Evolutionary conservation across 2,329 filamentous ascomycete species (phyloP).

Genomic region (Fusarium nanum): DNA sequence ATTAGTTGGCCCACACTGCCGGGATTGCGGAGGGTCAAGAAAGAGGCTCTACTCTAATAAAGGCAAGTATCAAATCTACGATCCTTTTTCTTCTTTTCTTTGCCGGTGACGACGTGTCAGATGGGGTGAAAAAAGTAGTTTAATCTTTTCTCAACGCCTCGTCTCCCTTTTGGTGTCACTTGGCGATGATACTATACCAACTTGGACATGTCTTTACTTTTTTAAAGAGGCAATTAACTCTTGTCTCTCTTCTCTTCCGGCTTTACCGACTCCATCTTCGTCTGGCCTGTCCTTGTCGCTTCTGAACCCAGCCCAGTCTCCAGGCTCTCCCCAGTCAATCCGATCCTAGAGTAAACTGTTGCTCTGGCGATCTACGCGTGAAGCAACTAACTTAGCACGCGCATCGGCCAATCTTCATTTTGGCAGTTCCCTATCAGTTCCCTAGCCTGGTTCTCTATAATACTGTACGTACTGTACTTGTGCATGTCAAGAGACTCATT

Average conservation of each 20-base stretch:
- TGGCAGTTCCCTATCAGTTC: constrained; percentile 11
- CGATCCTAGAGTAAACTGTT: constrained; percentile 31
- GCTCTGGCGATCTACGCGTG: constrained; percentile 39
- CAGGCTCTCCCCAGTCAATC: constrained; percentile 33
- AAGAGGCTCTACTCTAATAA: constrained; percentile 22
- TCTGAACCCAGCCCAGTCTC: constrained; percentile 1
- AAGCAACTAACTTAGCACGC: constrained; percentile 28
- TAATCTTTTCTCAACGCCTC: constrained; percentile 23
- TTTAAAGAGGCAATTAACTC: not conserved
- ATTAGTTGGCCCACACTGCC: constrained; percentile 28
- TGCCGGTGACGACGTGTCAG: constrained; percentile 30
- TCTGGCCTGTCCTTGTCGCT: constrained; percentile 33
- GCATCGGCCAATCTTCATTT: constrained; percentile 31
- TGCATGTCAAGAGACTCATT: constrained; percentile 40
- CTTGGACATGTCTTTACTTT: constrained; percentile 13
- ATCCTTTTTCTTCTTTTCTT: constrained; percentile 35
- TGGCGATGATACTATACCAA: constrained; percentile 4
- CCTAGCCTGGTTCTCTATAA: not conserved
- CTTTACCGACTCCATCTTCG: constrained; percentile 21
- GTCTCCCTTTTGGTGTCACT: constrained; percentile 15
- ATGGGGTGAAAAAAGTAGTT: constrained; percentile 16
- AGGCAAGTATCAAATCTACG: constrained; percentile 28
- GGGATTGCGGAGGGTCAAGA: constrained; percentile 10
- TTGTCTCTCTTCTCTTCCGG: constrained; percentile 1
- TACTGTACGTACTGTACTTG: not conserved